These are phyloP conservation scores for Colletotrichum destructivum DNA, from an alignment of 2,329 filamentous ascomycete species.

Conservation along the genomic window DNA sequence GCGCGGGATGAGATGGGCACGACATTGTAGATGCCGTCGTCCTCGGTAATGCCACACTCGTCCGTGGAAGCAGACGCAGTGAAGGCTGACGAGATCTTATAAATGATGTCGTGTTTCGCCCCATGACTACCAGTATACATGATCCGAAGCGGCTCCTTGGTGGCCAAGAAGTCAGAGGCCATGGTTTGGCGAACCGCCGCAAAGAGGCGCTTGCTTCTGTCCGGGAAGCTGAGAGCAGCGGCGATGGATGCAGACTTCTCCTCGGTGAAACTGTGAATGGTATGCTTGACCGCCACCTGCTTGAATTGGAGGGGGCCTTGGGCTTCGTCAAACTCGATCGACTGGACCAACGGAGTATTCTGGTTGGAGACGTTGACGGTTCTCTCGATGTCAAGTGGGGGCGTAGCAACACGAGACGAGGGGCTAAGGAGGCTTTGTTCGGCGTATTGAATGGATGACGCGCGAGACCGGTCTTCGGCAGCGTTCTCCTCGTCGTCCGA, in stretches of 20 bases:
- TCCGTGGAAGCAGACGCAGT: slow-evolving; percentile 55
- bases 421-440: slow-evolving; percentile 64
- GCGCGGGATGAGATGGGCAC: slow-evolving; percentile 66
- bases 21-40: slow-evolving; percentile 65
- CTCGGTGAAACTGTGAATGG: slow-evolving; percentile 59
- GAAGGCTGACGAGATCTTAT: slow-evolving; percentile 65
- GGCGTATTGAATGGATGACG: slow-evolving; percentile 64
- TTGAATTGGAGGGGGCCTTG: slow-evolving; percentile 52
- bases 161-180: slow-evolving; percentile 61
- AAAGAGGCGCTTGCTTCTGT: slow-evolving; percentile 55
- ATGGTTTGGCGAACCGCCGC: slow-evolving; percentile 65
- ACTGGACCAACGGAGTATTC: slow-evolving; percentile 46
- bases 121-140: slow-evolving; percentile 64
- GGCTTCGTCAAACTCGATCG: slow-evolving; percentile 64
- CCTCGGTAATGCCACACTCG: slow-evolving; percentile 30
- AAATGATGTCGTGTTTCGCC: slow-evolving; percentile 57
- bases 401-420: slow-evolving; percentile 46
- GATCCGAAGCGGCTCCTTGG: slow-evolving; percentile 62
- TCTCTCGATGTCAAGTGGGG: slow-evolving; percentile 38
- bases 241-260: slow-evolving; percentile 56
- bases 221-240: slow-evolving; percentile 49
- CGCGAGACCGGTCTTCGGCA: slow-evolving; percentile 46
- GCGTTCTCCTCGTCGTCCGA: slow-evolving; percentile 42
- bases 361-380: slow-evolving; percentile 43
- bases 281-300: slow-evolving; percentile 63